These are phyloP conservation scores for Myochromella boudieri DNA, from an alignment of 768 basidiomycete genomes.

Conservation along the genomic window DNA sequence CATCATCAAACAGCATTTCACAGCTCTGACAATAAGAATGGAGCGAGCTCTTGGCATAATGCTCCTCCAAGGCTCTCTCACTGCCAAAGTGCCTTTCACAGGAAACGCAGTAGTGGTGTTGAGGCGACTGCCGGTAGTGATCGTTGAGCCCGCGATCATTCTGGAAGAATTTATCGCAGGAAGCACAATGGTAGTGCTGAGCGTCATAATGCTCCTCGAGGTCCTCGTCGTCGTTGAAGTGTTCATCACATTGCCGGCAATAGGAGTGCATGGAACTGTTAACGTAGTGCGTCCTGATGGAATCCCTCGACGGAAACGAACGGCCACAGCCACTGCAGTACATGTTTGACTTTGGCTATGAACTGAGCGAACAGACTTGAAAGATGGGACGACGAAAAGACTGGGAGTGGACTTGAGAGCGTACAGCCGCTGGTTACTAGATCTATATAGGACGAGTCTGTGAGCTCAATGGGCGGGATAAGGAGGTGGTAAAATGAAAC, in stretches of 20 bases:
- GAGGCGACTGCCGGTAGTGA: conserved; percentile 45
- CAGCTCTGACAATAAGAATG: conserved; percentile 59
- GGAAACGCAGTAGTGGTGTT: conserved; percentile 41
- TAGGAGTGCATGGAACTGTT: conserved; percentile 26
- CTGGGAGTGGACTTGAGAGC: no score
- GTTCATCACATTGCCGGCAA: conserved; percentile 49
- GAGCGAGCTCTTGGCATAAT: no score
- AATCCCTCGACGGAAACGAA: background rate
- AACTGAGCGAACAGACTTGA: no score
- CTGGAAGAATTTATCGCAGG: conserved; percentile 43
- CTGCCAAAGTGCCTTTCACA: conserved; percentile 47
- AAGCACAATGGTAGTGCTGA: conserved; percentile 41
- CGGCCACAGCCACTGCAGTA: background rate
- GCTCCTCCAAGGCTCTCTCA: conserved; percentile 31
- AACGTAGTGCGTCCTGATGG: background rate
- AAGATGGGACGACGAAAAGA: no score
- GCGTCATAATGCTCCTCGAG: conserved; percentile 41
- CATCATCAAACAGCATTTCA: conserved; percentile 36
- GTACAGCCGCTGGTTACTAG: no score
- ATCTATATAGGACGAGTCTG: no score
- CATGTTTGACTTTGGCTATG: no score
- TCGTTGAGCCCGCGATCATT: conserved; percentile 39
- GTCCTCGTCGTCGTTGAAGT: conserved; percentile 32
- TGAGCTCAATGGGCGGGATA: no score
- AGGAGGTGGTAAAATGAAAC: no score